phyloP scores from a whole-genome alignment of 176 grass and related monocot species.

The Triticum dicoccoides region DNA sequence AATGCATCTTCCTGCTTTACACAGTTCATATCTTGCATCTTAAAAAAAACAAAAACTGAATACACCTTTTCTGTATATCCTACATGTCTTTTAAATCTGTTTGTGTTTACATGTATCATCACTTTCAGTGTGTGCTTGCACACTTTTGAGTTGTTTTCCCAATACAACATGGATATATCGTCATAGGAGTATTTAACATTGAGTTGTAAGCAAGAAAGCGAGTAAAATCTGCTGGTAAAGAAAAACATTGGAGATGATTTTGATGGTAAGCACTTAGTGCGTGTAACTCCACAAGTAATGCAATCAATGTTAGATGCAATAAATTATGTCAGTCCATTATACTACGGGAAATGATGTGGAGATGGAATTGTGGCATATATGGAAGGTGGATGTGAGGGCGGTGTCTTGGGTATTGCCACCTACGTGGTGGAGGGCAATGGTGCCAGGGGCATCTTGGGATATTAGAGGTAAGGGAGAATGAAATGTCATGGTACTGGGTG shows the following conservation, averaged over 20 bases:
- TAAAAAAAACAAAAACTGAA: background rate
- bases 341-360: background rate
- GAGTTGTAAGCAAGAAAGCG: slow-evolving; percentile 10
- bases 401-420: background rate
- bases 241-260: background rate
- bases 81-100: background rate
- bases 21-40: slow-evolving; percentile 5
- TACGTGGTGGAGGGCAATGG: background rate
- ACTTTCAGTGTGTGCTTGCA: background rate
- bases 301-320: background rate
- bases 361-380: background rate
- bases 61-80: background rate
- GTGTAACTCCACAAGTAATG: background rate
- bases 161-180: background rate
- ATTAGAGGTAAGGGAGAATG: background rate
- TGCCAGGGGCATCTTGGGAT: background rate
- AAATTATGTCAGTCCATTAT: background rate
- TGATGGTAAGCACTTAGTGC: background rate
- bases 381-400: background rate
- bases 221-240: background rate
- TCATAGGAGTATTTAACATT: slow-evolving; percentile 13
- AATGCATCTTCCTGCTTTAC: slow-evolving; percentile 20
- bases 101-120: background rate
- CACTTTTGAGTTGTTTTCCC: background rate
- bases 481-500: background rate